These are phyloP conservation scores for Neophaeococcomyces aloes DNA, from an alignment of 2,329 filamentous ascomycete species.

Conservation along the genomic window DNA sequence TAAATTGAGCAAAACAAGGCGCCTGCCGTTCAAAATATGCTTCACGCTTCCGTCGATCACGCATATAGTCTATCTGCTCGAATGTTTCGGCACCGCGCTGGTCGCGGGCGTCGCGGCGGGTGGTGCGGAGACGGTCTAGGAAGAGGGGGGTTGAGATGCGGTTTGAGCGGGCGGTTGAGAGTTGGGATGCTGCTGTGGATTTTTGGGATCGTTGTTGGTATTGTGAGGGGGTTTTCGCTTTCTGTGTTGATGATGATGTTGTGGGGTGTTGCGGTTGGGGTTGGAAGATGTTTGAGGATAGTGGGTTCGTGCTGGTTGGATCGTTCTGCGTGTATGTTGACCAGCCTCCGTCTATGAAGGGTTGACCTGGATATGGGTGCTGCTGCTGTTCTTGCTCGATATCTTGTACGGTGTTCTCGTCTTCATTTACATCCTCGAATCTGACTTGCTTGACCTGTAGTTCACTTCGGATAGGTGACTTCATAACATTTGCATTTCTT, in stretches of 20 bases:
- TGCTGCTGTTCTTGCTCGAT: not conserved
- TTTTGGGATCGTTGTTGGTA: constrained; percentile 16
- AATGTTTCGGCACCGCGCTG: constrained; percentile 34
- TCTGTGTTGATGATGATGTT: constrained; percentile 18
- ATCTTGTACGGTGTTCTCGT: constrained; percentile 1
- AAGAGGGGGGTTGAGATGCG: constrained; percentile 29
- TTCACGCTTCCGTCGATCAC: constrained; percentile 30
- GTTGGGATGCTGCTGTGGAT: constrained; percentile 9
- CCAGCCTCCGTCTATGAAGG: constrained; percentile 3
- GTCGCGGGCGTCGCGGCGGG: constrained; percentile 29
- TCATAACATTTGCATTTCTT: constrained; percentile 20
- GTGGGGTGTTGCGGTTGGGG: constrained; percentile 11
- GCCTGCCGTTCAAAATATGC: constrained; percentile 21
- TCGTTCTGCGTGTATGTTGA: not conserved
- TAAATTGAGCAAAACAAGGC: constrained; percentile 7
- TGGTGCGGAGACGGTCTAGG: constrained; percentile 30
- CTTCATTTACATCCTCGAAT: not conserved
- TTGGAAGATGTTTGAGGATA: constrained; percentile 1
- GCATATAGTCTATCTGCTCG: constrained; percentile 33
- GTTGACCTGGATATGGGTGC: not conserved
- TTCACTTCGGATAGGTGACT: not conserved
- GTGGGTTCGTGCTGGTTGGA: not conserved
- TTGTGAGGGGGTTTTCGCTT: constrained; percentile 9
- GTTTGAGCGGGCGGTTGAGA: constrained; percentile 21
- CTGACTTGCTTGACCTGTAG: not conserved